Conservation (phyloP, 2,329 filamentous ascomycete genomes). For the Aspergillus ibericus region DNA sequence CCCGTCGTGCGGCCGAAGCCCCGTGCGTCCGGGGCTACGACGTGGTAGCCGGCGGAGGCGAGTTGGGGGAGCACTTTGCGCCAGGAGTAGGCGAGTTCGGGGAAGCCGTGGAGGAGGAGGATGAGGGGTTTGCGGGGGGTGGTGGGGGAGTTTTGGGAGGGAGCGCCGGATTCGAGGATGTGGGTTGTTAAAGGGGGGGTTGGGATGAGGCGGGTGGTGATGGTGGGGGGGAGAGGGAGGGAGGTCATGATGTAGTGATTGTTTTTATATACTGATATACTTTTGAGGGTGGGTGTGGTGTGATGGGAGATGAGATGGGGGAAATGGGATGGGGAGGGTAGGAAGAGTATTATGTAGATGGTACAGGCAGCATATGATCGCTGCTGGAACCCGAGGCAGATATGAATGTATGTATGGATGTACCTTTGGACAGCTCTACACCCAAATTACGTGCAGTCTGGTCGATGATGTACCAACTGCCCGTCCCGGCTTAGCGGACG, state of each 20-base stretch:
- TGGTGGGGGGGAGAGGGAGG: slow-evolving; percentile 55
- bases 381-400: no score
- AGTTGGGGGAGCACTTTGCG: slow-evolving; percentile 61
- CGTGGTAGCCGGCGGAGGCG: slow-evolving; percentile 56
- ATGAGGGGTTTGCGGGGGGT: slow-evolving; percentile 51
- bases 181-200: slow-evolving; percentile 62
- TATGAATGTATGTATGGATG: no score
- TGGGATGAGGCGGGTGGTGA: slow-evolving; percentile 58
- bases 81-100: slow-evolving; percentile 70
- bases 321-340: no score
- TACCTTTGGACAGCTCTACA: no score
- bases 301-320: background rate
- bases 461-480: no score
- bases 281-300: background rate
- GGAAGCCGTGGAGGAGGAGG: slow-evolving; percentile 65
- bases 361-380: no score
- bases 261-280: background rate
- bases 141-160: slow-evolving; percentile 26
- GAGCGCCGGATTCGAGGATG: slow-evolving; percentile 56
- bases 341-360: no score
- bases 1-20: slow-evolving; percentile 67
- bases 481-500: background rate
- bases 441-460: no score
- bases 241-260: slow-evolving; percentile 21
- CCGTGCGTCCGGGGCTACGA: slow-evolving; percentile 67